Percentiles rank a stretch among this genome's conserved stretches.
phyloP scores from a whole-genome alignment of 306 rosid species.

The Comarum palustre region DNA sequence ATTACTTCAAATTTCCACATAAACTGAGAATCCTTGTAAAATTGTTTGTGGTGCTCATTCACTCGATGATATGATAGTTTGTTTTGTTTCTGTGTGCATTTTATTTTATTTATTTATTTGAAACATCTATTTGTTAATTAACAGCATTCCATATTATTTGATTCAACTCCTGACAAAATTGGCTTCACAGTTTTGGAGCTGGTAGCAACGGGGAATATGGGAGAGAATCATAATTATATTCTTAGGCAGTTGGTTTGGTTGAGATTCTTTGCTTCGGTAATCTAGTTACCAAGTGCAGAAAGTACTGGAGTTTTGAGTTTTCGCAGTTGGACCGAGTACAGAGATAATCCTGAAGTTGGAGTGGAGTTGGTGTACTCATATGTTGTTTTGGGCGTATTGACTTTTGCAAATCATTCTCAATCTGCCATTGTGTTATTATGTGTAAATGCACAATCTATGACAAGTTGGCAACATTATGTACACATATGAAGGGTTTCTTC shows the following conservation, averaged over 20 bases:
- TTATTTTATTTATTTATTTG: too few relatives aligned
- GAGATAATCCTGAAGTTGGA: neutral
- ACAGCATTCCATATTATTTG: neutral
- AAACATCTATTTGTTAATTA: neutral
- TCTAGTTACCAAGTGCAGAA: neutral
- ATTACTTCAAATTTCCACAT: neutral
- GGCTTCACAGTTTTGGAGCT: conserved; percentile 9
- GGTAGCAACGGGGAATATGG: neutral
- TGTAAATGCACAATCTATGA: neutral
- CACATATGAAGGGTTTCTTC: neutral
- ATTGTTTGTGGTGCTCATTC: neutral
- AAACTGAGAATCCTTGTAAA: neutral
- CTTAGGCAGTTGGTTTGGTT: neutral
- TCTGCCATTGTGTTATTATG: neutral
- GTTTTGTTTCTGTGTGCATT: neutral
- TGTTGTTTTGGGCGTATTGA: neutral
- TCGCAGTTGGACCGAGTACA: neutral
- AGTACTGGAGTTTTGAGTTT: neutral
- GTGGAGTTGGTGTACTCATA: neutral
- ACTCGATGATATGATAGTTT: neutral
- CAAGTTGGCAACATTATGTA: neutral
- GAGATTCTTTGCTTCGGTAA: neutral
- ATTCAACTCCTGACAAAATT: neutral
- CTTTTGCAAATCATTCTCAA: neutral
- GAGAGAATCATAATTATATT: neutral